Evolutionary conservation across 306 rosid genomes (phyloP), one percentile per base, ranked within the genome.

Genomic region (Dalbergia cultrata): DNA sequence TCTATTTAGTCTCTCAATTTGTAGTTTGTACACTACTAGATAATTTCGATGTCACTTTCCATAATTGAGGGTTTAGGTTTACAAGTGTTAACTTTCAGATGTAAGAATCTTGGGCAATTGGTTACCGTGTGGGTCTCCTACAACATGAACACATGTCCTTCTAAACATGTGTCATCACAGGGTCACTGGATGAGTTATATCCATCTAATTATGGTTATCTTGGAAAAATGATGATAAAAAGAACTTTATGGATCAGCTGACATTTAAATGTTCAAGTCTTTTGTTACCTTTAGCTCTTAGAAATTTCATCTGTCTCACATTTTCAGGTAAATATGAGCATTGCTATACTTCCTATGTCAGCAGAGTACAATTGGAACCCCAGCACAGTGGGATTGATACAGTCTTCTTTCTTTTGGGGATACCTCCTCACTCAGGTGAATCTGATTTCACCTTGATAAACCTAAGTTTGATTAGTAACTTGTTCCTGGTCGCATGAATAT

Each of bases 321-420:
- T 82, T 74, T 72, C 91, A 95, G 98, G 99, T 95, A 76, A 96
- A 96, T 77, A 96, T 96, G 99, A 96, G 99, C 88, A 93, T 96
- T 77, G 99, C 99, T 47, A 96, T 93, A 83, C 99, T 96, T 85
- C 99, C 99, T 13, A 96, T 96, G 99, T 91, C 99, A 70, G 97
- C 98, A 53, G 97, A 96, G 84, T 93, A 75, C 80, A 82, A 89
- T 45, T 96, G 99, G 99, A 93, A 84, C 86, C 93, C 98, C 14
- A 75, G 86, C 13, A 96, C 99, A 65, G 99, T 96, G 52, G 99
- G 99, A 74, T 83, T 93, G 77, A 81, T 95, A 77, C 99, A 95
- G 75, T 95, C 99, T 74, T 95, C 99, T n/a, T 95, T 96, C 83
- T 96, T 95, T 92, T 96, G 99, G 98, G 99, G 99, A 60, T 96